Conservation (phyloP, 2,329 filamentous ascomycete species). For the Chrysoporthe cubensis region DNA sequence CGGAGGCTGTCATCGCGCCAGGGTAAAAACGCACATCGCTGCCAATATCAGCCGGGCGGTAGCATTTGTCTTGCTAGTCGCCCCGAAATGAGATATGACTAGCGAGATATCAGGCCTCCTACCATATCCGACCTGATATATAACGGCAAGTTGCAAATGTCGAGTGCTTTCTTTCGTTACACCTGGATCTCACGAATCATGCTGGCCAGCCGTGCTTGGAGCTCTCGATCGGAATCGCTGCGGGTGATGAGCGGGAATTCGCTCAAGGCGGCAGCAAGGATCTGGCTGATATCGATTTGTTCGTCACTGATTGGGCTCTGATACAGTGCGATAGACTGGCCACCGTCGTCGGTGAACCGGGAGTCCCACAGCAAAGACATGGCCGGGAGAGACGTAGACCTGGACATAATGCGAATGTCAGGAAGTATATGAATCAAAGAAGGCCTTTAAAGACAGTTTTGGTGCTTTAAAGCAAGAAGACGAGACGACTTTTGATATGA, state of each 20-base stretch:
- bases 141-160: background rate
- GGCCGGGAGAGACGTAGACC: background rate
- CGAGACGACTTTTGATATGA: background rate
- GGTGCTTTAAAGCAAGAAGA: background rate
- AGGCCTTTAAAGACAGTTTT: background rate
- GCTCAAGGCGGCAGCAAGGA: background rate
- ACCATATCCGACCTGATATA: background rate
- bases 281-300: background rate
- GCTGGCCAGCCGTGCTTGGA: background rate
- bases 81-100: background rate
- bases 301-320: background rate
- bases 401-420: background rate
- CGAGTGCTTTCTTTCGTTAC: background rate
- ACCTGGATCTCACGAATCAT: background rate
- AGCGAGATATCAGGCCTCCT: background rate
- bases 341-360: background rate
- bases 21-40: background rate
- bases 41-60: background rate
- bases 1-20: background rate
- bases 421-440: background rate
- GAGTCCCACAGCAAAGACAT: background rate
- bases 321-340: constrained; percentile 1
- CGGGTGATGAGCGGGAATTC: background rate
- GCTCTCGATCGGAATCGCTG: background rate
- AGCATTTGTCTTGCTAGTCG: background rate